A percentile compares a stretch with the other conserved stretches of the same genome.
These are phyloP conservation scores for Fagopyrum tataricum DNA, from an alignment of 148 eudicot genomes.

Conservation along the genomic window DNA sequence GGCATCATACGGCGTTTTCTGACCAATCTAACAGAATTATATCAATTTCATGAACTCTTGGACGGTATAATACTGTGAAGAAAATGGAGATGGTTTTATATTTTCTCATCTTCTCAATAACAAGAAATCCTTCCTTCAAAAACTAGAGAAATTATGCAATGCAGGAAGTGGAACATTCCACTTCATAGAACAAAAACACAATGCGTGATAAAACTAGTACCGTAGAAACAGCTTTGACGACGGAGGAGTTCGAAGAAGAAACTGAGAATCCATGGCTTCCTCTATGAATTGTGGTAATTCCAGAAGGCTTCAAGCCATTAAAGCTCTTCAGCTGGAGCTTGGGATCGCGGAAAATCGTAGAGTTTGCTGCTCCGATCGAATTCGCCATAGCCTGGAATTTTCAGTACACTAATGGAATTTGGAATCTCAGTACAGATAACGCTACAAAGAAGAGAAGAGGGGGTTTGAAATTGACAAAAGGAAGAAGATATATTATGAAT, in stretches of 20 bases:
- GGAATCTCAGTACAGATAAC: background rate
- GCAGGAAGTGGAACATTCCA: background rate
- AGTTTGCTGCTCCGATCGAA: conserved; percentile 46
- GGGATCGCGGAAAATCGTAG: conserved; percentile 33
- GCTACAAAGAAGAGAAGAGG: background rate
- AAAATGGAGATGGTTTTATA: too few relatives aligned
- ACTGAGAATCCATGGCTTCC: conserved; percentile 25
- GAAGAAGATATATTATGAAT: conserved; percentile 7
- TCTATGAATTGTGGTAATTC: conserved; percentile 19
- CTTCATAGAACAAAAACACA: background rate
- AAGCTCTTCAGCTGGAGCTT: conserved; percentile 42
- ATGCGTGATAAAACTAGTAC: conserved; percentile 22
- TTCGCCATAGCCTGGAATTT: conserved; percentile 35
- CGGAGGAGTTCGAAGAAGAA: conserved; percentile 8
- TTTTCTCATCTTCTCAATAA: background rate
- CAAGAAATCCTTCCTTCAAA: background rate
- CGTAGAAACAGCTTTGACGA: conserved; percentile 62
- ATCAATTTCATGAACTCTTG: background rate
- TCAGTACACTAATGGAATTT: background rate
- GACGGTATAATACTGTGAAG: too few relatives aligned
- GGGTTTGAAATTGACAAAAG: background rate
- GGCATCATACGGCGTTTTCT: background rate
- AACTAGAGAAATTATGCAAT: background rate
- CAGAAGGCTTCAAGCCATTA: conserved; percentile 33
- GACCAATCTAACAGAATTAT: background rate